phyloP scores from a whole-genome alignment of 75 land plant genomes.

The Pseudotsuga menziesii region DNA sequence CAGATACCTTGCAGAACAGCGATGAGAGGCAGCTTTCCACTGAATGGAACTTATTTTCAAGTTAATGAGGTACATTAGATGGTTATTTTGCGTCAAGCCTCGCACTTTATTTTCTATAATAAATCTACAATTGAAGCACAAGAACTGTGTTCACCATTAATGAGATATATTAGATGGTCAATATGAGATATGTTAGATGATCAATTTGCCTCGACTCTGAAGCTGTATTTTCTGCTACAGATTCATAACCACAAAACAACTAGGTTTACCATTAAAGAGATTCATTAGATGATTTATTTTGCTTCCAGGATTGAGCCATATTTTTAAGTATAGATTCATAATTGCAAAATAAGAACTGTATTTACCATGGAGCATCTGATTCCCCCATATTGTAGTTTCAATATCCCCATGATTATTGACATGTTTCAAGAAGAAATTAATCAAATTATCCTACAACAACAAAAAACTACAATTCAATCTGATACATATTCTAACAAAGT shows the following conservation, averaged over 20 bases:
- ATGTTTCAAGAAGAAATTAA: neutral
- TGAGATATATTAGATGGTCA: neutral
- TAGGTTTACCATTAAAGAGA: too few species aligned
- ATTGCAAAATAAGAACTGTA: too few species aligned
- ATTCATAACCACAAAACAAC: too few species aligned
- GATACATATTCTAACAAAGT: constrained; percentile 4
- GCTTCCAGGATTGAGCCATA: too few species aligned
- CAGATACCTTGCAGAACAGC: constrained; percentile 92
- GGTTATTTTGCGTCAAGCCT: neutral
- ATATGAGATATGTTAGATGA: neutral
- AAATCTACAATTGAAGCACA: neutral
- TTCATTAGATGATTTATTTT: too few species aligned
- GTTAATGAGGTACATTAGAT: constrained; percentile 68
- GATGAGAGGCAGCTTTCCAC: constrained; percentile 76
- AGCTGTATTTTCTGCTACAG: neutral
- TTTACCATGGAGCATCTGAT: too few species aligned
- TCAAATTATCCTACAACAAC: neutral
- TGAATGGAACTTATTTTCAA: constrained; percentile 92
- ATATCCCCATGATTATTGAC: too few species aligned
- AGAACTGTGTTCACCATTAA: neutral
- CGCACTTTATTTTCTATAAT: neutral
- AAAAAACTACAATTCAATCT: neutral
- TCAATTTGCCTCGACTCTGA: neutral
- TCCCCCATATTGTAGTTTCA: too few species aligned
- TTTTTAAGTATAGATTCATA: too few species aligned